phyloP scores from a whole-genome alignment of 192 early-diverging fungal genomes.

The Kickxella alabastrina region DNA sequence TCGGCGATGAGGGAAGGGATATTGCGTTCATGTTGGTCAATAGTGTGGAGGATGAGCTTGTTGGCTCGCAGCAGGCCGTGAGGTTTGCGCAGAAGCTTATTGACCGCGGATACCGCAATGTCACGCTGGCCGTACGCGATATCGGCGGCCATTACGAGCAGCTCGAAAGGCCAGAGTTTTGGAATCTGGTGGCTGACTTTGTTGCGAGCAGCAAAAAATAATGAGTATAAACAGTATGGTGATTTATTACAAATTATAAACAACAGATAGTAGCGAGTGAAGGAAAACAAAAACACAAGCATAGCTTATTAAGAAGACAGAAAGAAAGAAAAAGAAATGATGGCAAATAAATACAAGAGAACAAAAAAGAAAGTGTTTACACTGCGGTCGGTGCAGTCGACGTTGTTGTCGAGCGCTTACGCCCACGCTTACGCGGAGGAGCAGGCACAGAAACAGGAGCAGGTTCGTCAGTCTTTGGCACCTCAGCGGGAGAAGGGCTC shows the following conservation, averaged over 20 bases:
- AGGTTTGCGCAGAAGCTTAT: constrained; percentile 24
- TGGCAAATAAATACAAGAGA: background rate
- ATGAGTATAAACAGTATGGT: too few species aligned
- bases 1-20: background rate
- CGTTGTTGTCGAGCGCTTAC: constrained; percentile 2
- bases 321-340: background rate
- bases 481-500: background rate
- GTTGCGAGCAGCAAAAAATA: background rate
- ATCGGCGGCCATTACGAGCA: constrained; percentile 27
- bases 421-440: constrained; percentile 1
- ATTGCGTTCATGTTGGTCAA: constrained; percentile 63
- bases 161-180: constrained; percentile 19
- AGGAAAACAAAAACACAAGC: background rate
- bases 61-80: constrained; percentile 57
- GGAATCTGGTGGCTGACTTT: constrained; percentile 27
- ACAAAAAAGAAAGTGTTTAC: background rate
- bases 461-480: too few species aligned
- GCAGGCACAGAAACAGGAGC: background rate
- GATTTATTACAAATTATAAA: too few species aligned
- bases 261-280: too few species aligned
- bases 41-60: constrained; percentile 64
- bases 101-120: constrained; percentile 11
- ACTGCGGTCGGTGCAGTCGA: background rate
- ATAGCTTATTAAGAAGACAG: background rate
- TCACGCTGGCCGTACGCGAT: constrained; percentile 15